Evolutionary conservation across 108 stramenopile genomes (phyloP), one percentile per base, ranked within the genome.

Genomic region (Cyclotella cryptica): DNA sequence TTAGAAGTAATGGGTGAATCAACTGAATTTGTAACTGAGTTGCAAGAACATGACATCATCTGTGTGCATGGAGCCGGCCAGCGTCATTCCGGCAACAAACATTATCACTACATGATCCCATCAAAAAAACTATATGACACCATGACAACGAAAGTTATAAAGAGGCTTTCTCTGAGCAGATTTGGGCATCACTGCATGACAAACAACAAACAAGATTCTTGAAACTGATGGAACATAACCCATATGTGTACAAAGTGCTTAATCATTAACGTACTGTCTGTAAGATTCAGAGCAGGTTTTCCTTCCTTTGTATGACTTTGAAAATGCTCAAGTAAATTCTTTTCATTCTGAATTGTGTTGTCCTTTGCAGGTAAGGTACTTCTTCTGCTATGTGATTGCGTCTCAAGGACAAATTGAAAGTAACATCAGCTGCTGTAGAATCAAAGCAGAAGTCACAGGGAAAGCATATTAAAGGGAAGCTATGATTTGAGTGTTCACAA

Each of bases 301-400:
- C 35, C 2, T 2, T 35, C 2, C 6, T 35, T 35, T 6, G 35
- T 6, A 35, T 35, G 4, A 35, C 4, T 6, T 35, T 35, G 35
- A 2, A 35, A 6, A 6, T 35, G 35, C 2, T 35, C 6, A 35
- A 35, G 6, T 6, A 35, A 5, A 35, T 35, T 35, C 6, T 6
- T 35, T 35, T 35, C 35, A 35, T 35, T 35, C 2, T 35, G 2
- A 6, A 35, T 35, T 35, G 6, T 35, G 2, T 6, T 35, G 2
- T 35, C 35, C 4, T 35, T 35, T 35, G 2, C 35, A 35, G 35
- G 35, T 6, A 35, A 35, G 35, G 8, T 51, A 18, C 57, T 52
- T 18, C 29, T 53, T 68, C 49, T 49, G 8, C 22, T 68, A 27
- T 49, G 67, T 35, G 67, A 68, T 68, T 68, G 67, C 49, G 49